Base-by-base conservation (phyloP, 768 basidiomycete species). In the Hortiboletus flavorubellus region DNA sequence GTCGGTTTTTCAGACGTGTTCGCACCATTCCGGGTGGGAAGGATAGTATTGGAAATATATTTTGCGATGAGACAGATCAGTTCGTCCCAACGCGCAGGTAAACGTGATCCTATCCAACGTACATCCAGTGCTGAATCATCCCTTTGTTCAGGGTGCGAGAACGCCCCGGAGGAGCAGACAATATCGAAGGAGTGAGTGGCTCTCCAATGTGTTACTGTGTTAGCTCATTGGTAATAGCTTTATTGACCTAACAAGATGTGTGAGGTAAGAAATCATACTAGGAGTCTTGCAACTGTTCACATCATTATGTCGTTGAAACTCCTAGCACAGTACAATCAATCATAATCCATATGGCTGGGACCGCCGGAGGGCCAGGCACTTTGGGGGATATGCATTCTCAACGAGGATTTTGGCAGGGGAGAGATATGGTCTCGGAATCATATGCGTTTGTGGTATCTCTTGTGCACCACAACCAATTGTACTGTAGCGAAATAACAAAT, bases 1-100 rank as follows among this genome's bases (percentile, higher is more conserved):
- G 23, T 45, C 29, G 43, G 18, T 8, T 39, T 71, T 55, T 8
- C 18, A 74, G 73, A 49, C 73, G 73, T n/a, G 66, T 71, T 39
- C 68, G 74, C 46, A 66, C 67, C 34, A 48, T 8, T 14, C 70
- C 70, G 6, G 73, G 73, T 5, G 73, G 74, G 5, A 29, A 38
- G 23, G 61, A 61, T 34, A 70, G 59, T 43, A 55, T 73, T 4
- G 67, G 51, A 49, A 53, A 35, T 26, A 72, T 87, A 40, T 87
- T 83, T 76, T 77, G 75, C 34, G 52, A 70, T 0, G 77, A 77
- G 8, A 34, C 61, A 18, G 73, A 78, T 26, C 75, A 77, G 53
- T 89, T 87, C 67, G 81, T 83, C 61, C 88, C 88, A 5, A 86
- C 87, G 16, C 83, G 88, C 62, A 79, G 82, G 87, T 85, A 69